phyloP scores from a whole-genome alignment of 75 land plant genomes.

The Cryptomeria japonica region DNA sequence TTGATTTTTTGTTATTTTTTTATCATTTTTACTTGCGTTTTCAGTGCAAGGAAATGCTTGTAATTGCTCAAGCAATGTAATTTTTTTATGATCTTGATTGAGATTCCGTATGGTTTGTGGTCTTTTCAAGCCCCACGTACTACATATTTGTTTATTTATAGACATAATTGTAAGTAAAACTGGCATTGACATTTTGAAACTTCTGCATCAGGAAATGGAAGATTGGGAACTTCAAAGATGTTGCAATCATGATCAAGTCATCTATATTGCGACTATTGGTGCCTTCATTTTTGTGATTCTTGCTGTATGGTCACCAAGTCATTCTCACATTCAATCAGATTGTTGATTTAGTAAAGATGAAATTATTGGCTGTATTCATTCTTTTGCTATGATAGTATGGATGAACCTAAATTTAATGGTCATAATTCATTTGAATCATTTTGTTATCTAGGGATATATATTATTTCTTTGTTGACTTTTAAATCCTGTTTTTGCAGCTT shows the following conservation, averaged over 20 bases:
- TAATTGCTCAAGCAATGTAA: background rate
- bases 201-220: conserved; percentile 25
- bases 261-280: conserved; percentile 60
- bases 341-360: background rate
- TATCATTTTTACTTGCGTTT: background rate
- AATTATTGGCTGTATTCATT: background rate
- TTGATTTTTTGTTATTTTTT: background rate
- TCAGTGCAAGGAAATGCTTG: background rate
- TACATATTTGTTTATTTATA: background rate
- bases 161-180: background rate
- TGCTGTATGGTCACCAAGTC: conserved; percentile 33
- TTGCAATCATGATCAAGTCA: conserved; percentile 59
- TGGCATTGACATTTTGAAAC: background rate
- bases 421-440: background rate
- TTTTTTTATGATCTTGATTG: background rate
- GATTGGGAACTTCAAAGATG: conserved; percentile 75
- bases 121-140: background rate
- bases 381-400: conserved; percentile 6
- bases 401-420: background rate
- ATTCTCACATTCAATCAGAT: background rate
- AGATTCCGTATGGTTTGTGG: background rate
- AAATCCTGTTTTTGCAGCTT: conserved; percentile 49
- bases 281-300: conserved; percentile 76
- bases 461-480: background rate
- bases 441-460: background rate